These are phyloP conservation scores for Podaxis sp. DNA, from an alignment of 768 basidiomycete genomes.

Conservation along the genomic window DNA sequence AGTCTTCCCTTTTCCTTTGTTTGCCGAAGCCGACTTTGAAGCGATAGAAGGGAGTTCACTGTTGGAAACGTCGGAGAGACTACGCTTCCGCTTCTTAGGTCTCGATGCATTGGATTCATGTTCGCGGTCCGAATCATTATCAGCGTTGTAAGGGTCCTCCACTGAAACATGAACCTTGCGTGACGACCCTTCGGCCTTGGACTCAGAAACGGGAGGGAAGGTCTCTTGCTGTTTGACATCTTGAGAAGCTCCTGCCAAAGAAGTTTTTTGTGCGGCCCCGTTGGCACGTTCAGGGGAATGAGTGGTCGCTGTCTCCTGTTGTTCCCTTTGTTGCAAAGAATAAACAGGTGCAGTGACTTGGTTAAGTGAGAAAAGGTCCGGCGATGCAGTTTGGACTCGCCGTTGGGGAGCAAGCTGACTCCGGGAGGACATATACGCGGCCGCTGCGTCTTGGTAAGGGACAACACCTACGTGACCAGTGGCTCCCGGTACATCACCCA, in stretches of 20 bases:
- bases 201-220: neutral
- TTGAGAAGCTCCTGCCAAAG: neutral
- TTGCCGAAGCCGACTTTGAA: slow-evolving; percentile 27
- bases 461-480: neutral
- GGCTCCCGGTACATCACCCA: neutral
- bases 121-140: slow-evolving; percentile 14
- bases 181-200: neutral
- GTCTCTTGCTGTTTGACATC: neutral
- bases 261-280: neutral
- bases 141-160: slow-evolving; percentile 11
- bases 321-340: slow-evolving; percentile 6
- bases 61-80: slow-evolving; percentile 4
- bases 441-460: neutral
- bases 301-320: neutral
- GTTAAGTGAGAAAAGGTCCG: slow-evolving; percentile 1
- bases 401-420: neutral
- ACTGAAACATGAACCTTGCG: slow-evolving; percentile 13
- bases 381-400: neutral
- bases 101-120: neutral
- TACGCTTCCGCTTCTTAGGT: slow-evolving; percentile 14
- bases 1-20: slow-evolving; percentile 37
- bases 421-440: neutral
- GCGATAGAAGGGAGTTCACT: slow-evolving; percentile 10
- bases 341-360: slow-evolving; percentile 1
- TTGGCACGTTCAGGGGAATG: neutral